Conservation (phyloP, 352 stramenopile species). For the Phytophthora ohioensis region DNA sequence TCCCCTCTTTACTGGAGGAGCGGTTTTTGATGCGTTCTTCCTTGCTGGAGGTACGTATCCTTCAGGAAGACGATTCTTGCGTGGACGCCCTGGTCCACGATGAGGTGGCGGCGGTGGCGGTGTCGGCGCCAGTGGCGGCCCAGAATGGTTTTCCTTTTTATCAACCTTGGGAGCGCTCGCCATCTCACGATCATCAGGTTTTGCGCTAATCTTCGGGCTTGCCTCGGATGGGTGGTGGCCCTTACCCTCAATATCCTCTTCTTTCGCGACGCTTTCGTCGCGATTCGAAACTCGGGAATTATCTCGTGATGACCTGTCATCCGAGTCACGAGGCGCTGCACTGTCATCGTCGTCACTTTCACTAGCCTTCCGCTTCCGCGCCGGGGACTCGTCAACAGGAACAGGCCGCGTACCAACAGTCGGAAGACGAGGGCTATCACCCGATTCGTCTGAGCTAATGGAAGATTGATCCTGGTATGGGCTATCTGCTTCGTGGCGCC, state of each 20-base stretch:
- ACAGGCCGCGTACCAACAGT: conserved; percentile 8
- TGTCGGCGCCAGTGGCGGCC: background rate
- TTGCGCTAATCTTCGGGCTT: background rate
- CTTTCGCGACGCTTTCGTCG: conserved; percentile 5
- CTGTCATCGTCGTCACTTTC: conserved; percentile 15
- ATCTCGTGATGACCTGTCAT: conserved; percentile 12
- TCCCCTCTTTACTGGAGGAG: conserved; percentile 24
- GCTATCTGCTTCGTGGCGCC: conserved; percentile 10
- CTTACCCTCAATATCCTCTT: conserved; percentile 14
- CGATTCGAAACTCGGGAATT: background rate
- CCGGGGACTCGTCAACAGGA: conserved; percentile 4
- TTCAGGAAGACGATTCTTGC: conserved; percentile 12
- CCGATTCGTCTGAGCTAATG: conserved; percentile 28
- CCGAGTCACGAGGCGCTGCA: conserved; percentile 8
- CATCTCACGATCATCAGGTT: conserved; percentile 6
- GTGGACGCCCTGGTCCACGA: conserved; percentile 29
- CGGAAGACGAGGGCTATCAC: conserved; percentile 17
- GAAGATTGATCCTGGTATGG: conserved; percentile 31
- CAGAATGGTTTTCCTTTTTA: conserved; percentile 13
- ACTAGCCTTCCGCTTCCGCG: conserved; percentile 30
- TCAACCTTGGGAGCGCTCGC: background rate
- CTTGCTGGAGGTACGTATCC: conserved; percentile 1
- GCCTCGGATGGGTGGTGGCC: background rate
- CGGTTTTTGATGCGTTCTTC: conserved; percentile 22
- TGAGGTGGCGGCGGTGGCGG: conserved; percentile 3